Evolutionary conservation across 78 protist species (phyloP), one percentile per base, ranked within the genome.

Genomic region (Dictyostelium purpureum): DNA sequence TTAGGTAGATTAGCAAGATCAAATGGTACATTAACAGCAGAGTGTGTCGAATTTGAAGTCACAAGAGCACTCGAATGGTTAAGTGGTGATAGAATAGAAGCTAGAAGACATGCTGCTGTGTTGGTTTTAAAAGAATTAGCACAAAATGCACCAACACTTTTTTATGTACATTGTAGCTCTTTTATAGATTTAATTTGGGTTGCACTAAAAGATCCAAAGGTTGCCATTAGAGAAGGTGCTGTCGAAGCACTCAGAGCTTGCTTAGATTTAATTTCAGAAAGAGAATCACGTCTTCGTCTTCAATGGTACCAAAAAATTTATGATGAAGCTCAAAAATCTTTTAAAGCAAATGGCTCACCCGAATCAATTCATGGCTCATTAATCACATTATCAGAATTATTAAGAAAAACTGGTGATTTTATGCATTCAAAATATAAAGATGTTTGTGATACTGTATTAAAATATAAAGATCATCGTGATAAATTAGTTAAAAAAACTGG

Each of bases 261-360:
- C 69, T 37, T 93, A 43, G 87, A 66, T 45, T 69, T 93, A 35
- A 75, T 88, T 19, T n/a, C 71, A 18, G 87, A 70, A 33, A 59
- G 96, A 33, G 96, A 93, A 33, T 59, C 65, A 28, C 54, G 79
- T 18, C 75, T 63, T 7, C 82, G 92, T 66, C 54, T 45, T 31
- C 93, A 79, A 61, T 93, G 96, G 94, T 87, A 87, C 59, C 83
- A 88, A 47, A 77, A 88, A 38, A 75, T 93, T 42, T 89, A 89
- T 77, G 89, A 71, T n/a, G 94, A 88, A 35, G 87, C 88, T 16
- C 82, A 77, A 57, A 80, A 90, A 67, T 88, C 88, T 1, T 88
- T 88, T 24, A 82, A 80, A 67, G 78, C 71, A 74, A 77, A 71
- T 56, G 77, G 81, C 19, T 40, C 83, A 0, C 90, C 90, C 1